Percentiles rank a stretch among this genome's conserved stretches.
These are phyloP conservation scores for Volvariella volvacea DNA, from an alignment of 1,284 basidiomycete genomes.

Conservation along the genomic window DNA sequence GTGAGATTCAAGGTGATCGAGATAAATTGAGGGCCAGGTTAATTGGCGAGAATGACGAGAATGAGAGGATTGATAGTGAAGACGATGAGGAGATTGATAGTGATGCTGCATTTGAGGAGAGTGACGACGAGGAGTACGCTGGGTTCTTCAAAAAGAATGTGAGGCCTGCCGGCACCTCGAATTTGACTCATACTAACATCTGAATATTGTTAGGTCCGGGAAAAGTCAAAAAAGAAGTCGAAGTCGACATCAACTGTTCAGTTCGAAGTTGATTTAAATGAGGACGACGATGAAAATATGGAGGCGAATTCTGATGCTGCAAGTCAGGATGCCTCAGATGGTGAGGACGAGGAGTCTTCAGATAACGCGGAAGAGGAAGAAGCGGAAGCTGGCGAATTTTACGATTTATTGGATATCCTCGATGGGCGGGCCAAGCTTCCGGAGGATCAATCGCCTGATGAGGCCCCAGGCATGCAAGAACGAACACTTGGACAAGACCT, in stretches of 20 bases:
- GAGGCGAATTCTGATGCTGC: too few relatives aligned
- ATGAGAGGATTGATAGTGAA: slow-evolving; percentile 49
- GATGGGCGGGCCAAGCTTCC: slow-evolving; percentile 52
- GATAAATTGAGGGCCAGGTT: slow-evolving; percentile 39
- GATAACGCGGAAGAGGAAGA: slow-evolving; percentile 43
- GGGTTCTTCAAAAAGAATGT: slow-evolving; percentile 54
- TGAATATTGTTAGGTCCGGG: slow-evolving; percentile 5
- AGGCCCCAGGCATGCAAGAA: not conserved
- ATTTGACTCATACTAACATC: not conserved
- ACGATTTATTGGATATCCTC: slow-evolving; percentile 62
- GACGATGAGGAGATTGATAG: slow-evolving; percentile 80
- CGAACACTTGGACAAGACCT: not conserved
- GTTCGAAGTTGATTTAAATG: slow-evolving; percentile 61
- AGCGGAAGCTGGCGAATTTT: slow-evolving; percentile 52
- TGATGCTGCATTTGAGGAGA: slow-evolving; percentile 76
- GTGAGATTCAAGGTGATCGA: slow-evolving; percentile 26
- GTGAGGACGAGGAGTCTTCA: slow-evolving; percentile 17
- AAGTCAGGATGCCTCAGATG: slow-evolving; percentile 12
- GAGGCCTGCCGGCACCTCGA: slow-evolving; percentile 13
- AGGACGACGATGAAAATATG: slow-evolving; percentile 20
- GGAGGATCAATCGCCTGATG: slow-evolving; percentile 5
- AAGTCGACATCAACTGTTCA: slow-evolving; percentile 25
- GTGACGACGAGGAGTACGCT: slow-evolving; percentile 75
- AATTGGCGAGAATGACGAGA: slow-evolving; percentile 53
- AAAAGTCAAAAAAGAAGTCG: slow-evolving; percentile 18